Evolutionary conservation across 1,284 basidiomycete genomes (phyloP), one percentile per base, ranked within the genome.

Genomic region (Austroboletus rostrupii): DNA sequence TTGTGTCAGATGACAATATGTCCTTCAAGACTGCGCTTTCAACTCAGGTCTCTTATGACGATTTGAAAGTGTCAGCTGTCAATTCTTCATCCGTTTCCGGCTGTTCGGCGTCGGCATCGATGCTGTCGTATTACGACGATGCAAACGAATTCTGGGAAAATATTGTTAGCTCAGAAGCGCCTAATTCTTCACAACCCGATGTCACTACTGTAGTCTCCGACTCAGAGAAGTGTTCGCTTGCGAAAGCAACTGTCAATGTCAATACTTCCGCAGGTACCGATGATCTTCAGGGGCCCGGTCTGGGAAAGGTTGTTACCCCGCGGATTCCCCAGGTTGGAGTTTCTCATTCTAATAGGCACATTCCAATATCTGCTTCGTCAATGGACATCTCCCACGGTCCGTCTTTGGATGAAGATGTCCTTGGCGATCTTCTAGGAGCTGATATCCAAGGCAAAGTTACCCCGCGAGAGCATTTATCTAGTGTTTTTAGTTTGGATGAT

Each of bases 21-120:
- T 65, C 64, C 28, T 61, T 60, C 41, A 51, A 43, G 35, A 61
- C 62, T 2, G 60, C 65, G 1, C 66, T 65, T 38, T 64, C 64
- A 21, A 48, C 52, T 16, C 62, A 63, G 35, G 49, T 51, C 47
- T 68, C 64, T 7, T 48, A 35, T n/a, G 64, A 60, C 5, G 32
- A 55, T 42, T 40, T 61, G 38, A 57, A 45, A 36, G 33, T 49
- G 32, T 67, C 64, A 12, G 37, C 42, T 10, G 5, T 44, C 47
- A 53, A 57, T 16, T 47, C 54, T 47, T 43, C 58, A 13, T 57
- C 12, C 7, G 20, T 44, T 28, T 62, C 61, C 21, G 47, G 44
- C 33, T 21, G 41, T 33, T 68, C 64, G 7, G 55, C 61, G 3
- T 68, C 62, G 16, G 31, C 23, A 14, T 23, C 21, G 16, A 26